Base-by-base conservation (phyloP, 2,329 filamentous ascomycete species). In the Beauveria brongniartii region DNA sequence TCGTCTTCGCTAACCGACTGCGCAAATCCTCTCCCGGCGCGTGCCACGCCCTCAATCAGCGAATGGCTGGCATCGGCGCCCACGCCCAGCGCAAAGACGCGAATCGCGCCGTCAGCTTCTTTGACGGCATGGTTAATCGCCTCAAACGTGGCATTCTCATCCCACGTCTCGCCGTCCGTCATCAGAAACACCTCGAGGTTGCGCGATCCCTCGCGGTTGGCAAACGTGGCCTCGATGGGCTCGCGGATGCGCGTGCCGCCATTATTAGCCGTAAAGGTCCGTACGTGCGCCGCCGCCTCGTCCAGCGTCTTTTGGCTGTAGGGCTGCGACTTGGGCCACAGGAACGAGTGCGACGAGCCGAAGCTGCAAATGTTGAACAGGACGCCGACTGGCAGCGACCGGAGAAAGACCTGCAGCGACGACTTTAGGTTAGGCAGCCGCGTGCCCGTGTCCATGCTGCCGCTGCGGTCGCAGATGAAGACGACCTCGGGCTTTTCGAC, bases 291-390 rank as follows among this genome's bases (percentile, higher is more conserved):
- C 3, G 73, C 70, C 1, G 82, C 82, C 55, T 73, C 59, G 0
- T 76, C 67, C 1, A 84, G 68, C 0, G 70, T 77, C 0, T 74
- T 70, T 26, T 77, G 73, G 60, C 72, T 74, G 62, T 83, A 85
- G 0, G 71, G 70, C 53, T 72, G 70, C 2, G 81, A 83, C 30
- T 74, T 73, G 0, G 70, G 54, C 75, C 77, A 85, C 7, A 85
- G 70, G 56, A 82, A 81, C 1, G 66, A 63, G 62, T 77, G 73
- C 0, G 7, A 43, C 1, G 70, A 75, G 14, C 87, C 87, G 57
- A 90, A 90, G 5, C 84, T 87, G 69, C 83, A 87, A 59, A 90
- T 86, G 68, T 90, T 89, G 77, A 90, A 90, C 67, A 83, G 83
- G 63, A 82, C 76, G 5, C 85, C 84, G 1, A 85, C 66, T 0